phyloP scores from a whole-genome alignment of 129 eudicot genomes.

The Pulicaria dysenterica region DNA sequence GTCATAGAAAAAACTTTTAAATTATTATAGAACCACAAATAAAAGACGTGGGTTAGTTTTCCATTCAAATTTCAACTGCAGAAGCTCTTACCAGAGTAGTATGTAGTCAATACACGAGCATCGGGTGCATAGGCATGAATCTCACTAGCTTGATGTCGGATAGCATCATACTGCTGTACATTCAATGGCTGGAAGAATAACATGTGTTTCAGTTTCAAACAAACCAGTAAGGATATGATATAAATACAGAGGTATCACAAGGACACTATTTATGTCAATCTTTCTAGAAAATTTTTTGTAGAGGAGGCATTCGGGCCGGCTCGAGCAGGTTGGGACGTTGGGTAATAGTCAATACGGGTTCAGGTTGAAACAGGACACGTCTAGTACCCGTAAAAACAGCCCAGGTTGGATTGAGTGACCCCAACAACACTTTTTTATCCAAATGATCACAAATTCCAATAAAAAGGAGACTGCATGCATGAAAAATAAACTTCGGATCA shows the following conservation, averaged over 20 bases:
- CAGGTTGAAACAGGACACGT: too few species aligned
- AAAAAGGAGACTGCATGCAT: too few species aligned
- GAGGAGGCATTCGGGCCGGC: too few species aligned
- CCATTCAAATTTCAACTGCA: constrained; percentile 11
- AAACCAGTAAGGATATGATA: not conserved
- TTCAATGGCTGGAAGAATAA: constrained; percentile 72
- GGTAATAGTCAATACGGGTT: too few species aligned
- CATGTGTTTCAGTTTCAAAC: constrained; percentile 22
- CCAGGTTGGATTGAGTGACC: too few species aligned
- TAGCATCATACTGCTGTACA: constrained; percentile 75
- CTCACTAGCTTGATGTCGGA: constrained; percentile 88
- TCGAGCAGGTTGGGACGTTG: too few species aligned
- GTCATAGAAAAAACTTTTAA: not conserved
- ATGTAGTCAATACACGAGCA: constrained; percentile 96
- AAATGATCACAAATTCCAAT: too few species aligned
- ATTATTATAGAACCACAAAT: not conserved
- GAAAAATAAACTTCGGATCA: too few species aligned
- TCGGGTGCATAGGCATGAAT: constrained; percentile 93
- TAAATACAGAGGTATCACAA: not conserved
- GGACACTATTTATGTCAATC: constrained; percentile 3
- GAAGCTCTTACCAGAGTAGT: constrained; percentile 75
- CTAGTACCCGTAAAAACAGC: too few species aligned
- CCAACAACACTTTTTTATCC: too few species aligned
- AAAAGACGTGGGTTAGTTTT: constrained; percentile 9
- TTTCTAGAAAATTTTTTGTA: too few species aligned